Percentiles rank a stretch among this genome's conserved stretches.
Evolutionary conservation across 305 asterid genomes (phyloP).

Genomic region (Andrographis paniculata): DNA sequence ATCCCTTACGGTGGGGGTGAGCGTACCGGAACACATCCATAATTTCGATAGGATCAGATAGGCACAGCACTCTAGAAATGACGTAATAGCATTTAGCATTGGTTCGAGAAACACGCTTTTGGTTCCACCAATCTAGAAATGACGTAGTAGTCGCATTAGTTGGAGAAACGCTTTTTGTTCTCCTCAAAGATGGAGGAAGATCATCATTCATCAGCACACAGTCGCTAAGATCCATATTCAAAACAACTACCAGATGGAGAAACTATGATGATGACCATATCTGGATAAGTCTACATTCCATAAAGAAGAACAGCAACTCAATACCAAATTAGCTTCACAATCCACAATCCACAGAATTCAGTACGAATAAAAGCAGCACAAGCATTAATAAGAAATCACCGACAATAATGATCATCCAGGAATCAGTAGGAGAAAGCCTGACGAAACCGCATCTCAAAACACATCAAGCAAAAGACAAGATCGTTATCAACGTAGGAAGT

Average conservation of each 20-base stretch:
- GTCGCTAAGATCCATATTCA: too few relatives aligned
- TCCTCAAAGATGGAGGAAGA: too few relatives aligned
- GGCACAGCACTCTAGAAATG: too few relatives aligned
- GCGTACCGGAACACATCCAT: not conserved
- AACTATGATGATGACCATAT: not conserved
- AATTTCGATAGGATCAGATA: too few relatives aligned
- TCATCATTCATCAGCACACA: too few relatives aligned
- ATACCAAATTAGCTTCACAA: not conserved
- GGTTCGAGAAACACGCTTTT: too few relatives aligned
- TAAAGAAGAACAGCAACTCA: not conserved
- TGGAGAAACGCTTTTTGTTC: too few relatives aligned
- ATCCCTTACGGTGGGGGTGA: not conserved
- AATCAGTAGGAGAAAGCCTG: constrained; percentile 86
- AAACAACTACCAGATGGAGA: not conserved
- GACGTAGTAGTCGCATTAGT: too few relatives aligned
- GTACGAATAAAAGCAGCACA: not conserved
- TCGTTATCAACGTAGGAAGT: constrained; percentile 80
- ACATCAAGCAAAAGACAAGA: constrained; percentile 84
- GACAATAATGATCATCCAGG: constrained; percentile 93
- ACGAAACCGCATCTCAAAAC: constrained; percentile 94
- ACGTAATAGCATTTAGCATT: too few relatives aligned
- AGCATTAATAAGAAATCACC: constrained; percentile 56
- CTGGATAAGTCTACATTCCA: not conserved
- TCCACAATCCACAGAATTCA: not conserved
- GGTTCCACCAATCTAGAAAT: too few relatives aligned